These are phyloP conservation scores for Teunomyces gatunensis DNA, from an alignment of 805 yeast species.

Conservation along the genomic window DNA sequence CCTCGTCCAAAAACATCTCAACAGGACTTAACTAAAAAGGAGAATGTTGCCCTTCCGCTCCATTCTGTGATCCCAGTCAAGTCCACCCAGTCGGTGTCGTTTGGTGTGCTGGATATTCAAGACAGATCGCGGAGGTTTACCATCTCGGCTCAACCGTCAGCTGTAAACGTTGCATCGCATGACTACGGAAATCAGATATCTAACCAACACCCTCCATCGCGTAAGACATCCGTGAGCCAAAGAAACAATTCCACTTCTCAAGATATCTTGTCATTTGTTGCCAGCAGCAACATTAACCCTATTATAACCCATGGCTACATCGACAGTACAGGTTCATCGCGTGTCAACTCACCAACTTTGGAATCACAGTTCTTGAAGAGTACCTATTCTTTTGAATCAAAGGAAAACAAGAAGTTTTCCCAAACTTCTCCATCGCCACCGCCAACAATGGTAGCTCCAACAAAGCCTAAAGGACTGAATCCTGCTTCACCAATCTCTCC, in stretches of 20 bases:
- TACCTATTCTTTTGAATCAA: conserved; percentile 4
- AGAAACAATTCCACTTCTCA: conserved; percentile 4
- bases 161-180: conserved; percentile 22
- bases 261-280: conserved; percentile 11
- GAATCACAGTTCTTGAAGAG: conserved; percentile 10
- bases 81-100: conserved; percentile 26
- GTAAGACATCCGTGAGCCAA: conserved; percentile 11
- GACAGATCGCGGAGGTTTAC: conserved; percentile 42
- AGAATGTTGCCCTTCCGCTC: background rate
- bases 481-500: conserved; percentile 6
- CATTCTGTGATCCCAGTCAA: conserved; percentile 6
- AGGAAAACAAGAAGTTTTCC: background rate
- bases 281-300: conserved; percentile 3
- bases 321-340: conserved; percentile 12
- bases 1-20: background rate
- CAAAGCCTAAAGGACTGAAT: background rate
- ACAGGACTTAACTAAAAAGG: background rate
- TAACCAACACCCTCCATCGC: conserved; percentile 7
- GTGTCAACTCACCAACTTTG: conserved; percentile 20
- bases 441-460: conserved; percentile 10
- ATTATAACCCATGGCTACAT: conserved; percentile 5
- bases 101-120: conserved; percentile 32
- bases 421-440: conserved; percentile 2
- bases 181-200: conserved; percentile 3
- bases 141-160: conserved; percentile 43